Evolutionary conservation across 2,329 filamentous ascomycete species (phyloP).

Genomic region (Colletotrichum godetiae): DNA sequence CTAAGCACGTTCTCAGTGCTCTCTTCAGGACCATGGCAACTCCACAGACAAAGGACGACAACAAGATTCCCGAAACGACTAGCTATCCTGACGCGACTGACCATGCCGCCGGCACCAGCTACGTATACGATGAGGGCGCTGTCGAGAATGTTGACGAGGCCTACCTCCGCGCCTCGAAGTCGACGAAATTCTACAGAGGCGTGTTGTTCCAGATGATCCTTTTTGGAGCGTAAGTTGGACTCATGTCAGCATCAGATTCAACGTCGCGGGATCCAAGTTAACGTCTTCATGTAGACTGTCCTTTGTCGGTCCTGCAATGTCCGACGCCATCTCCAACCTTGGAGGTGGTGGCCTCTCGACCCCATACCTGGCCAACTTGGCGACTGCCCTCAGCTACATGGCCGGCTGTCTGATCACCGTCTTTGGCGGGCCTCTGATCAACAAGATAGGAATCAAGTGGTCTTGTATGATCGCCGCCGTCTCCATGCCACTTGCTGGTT

Average conservation of each 20-base stretch:
- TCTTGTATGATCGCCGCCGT: slow-evolving; percentile 49
- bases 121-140: not conserved
- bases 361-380: slow-evolving; percentile 27
- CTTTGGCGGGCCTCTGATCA: slow-evolving; percentile 50
- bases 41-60: slow-evolving; percentile 2
- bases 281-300: not conserved
- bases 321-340: slow-evolving; percentile 29
- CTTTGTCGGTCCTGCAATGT: slow-evolving; percentile 28
- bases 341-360: slow-evolving; percentile 27
- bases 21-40: not conserved
- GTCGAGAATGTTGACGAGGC: slow-evolving; percentile 4
- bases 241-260: not conserved
- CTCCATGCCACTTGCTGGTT: slow-evolving; percentile 47
- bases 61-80: not conserved
- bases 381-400: slow-evolving; percentile 17
- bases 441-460: slow-evolving; percentile 51
- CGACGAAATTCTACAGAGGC: slow-evolving; percentile 16
- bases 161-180: slow-evolving; percentile 5
- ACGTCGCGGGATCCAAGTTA: not conserved
- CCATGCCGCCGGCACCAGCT: not conserved
- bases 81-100: not conserved
- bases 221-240: slow-evolving; percentile 14
- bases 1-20: not conserved
- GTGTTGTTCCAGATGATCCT: slow-evolving; percentile 29
- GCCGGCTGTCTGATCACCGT: slow-evolving; percentile 18